Conservation (phyloP, 148 eudicot genomes). For the Chenopodium album region DNA sequence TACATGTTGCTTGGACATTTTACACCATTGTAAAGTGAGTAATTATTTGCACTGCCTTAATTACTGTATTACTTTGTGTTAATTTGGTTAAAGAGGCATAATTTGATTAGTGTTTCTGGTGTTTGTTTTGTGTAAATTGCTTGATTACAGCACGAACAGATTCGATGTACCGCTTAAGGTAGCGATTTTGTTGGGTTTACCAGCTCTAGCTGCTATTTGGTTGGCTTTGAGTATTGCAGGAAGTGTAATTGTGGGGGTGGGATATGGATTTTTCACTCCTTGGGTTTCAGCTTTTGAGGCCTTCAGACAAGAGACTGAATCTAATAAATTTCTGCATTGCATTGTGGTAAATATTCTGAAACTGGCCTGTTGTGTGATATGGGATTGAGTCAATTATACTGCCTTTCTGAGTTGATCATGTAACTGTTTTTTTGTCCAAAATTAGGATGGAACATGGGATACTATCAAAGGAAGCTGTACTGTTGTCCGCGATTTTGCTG, state of each 20-base stretch:
- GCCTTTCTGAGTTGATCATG: slow-evolving; percentile 1
- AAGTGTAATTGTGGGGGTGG: slow-evolving; percentile 82
- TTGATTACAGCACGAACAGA: slow-evolving; percentile 52
- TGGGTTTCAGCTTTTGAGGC: slow-evolving; percentile 95
- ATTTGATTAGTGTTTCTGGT: slow-evolving; percentile 16
- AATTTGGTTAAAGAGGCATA: slow-evolving; percentile 14
- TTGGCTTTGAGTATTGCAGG: slow-evolving; percentile 74
- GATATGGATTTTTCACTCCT: slow-evolving; percentile 95
- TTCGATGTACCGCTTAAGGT: slow-evolving; percentile 77
- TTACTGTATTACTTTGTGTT: not conserved
- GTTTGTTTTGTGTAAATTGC: slow-evolving; percentile 8
- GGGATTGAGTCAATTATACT: not conserved
- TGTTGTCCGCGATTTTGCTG: slow-evolving; percentile 84
- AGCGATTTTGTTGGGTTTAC: slow-evolving; percentile 73
- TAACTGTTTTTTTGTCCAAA: slow-evolving; percentile 16
- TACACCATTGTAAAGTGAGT: slow-evolving; percentile 80
- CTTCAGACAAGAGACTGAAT: slow-evolving; percentile 68
- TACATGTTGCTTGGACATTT: slow-evolving; percentile 78
- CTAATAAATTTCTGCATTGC: slow-evolving; percentile 63
- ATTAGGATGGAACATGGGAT: slow-evolving; percentile 90
- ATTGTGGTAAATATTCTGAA: slow-evolving; percentile 63
- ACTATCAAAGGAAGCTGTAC: slow-evolving; percentile 86
- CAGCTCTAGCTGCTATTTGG: slow-evolving; percentile 80
- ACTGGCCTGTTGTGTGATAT: slow-evolving; percentile 1
- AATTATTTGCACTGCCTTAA: not conserved